Evolutionary conservation across 2,329 filamentous ascomycete species (phyloP).

Genomic region (Cadophora sp.): DNA sequence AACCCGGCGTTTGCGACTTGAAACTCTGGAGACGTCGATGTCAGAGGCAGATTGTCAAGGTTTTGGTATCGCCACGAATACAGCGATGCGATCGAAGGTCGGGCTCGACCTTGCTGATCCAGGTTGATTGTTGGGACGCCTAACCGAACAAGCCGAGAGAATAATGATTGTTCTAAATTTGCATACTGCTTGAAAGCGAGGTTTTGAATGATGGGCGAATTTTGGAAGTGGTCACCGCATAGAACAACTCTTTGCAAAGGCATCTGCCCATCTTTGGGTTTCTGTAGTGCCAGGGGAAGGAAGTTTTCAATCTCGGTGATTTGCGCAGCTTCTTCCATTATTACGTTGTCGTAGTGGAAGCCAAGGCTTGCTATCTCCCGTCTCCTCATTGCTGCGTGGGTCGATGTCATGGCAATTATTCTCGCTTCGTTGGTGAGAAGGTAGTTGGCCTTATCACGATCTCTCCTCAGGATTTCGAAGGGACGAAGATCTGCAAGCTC

Average conservation of each 20-base stretch:
- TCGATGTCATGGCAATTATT: constrained; percentile 98
- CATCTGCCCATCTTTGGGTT: constrained; percentile 73
- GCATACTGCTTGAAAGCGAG: constrained; percentile 93
- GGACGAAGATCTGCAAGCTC: constrained; percentile 93
- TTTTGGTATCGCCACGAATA: constrained; percentile 93
- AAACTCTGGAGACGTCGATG: constrained; percentile 74
- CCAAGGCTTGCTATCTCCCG: constrained; percentile 90
- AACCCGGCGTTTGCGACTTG: constrained; percentile 87
- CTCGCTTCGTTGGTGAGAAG: constrained; percentile 94
- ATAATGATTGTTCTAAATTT: constrained; percentile 94
- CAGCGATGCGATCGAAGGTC: constrained; percentile 84
- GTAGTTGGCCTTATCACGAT: constrained; percentile 95
- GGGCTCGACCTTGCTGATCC: constrained; percentile 91
- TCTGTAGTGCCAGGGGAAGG: constrained; percentile 92
- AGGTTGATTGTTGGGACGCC: constrained; percentile 91
- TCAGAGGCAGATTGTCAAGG: constrained; percentile 79
- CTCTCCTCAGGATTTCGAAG: constrained; percentile 89
- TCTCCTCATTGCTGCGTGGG: constrained; percentile 92
- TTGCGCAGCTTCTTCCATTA: constrained; percentile 98
- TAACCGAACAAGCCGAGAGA: constrained; percentile 86
- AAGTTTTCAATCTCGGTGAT: constrained; percentile 98
- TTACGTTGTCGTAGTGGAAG: constrained; percentile 95
- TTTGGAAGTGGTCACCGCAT: constrained; percentile 95
- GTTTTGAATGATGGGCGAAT: constrained; percentile 94
- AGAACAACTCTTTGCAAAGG: constrained; percentile 87